Evolutionary conservation across 257 asterid species (phyloP).

Genomic region (Gentiana macrophylla): DNA sequence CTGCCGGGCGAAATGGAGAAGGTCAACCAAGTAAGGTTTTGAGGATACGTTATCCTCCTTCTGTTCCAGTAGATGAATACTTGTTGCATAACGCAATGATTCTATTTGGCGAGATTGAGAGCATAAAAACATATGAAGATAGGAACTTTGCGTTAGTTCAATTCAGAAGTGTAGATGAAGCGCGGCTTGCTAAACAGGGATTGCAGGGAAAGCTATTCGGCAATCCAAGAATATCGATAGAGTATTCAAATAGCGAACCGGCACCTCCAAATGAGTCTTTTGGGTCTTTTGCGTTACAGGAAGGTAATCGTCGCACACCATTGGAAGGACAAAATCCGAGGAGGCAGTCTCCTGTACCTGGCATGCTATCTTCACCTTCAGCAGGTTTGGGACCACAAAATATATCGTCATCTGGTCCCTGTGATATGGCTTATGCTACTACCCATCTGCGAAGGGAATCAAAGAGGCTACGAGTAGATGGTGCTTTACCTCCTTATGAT

Average conservation of each 20-base stretch:
- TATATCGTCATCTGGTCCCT: slow-evolving; percentile 44
- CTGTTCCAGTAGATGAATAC: slow-evolving; percentile 74
- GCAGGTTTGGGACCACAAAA: slow-evolving; percentile 31
- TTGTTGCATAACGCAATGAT: slow-evolving; percentile 97
- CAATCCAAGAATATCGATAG: slow-evolving; percentile 75
- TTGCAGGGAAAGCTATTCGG: slow-evolving; percentile 89
- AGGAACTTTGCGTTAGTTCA: slow-evolving; percentile 71
- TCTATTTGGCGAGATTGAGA: slow-evolving; percentile 88
- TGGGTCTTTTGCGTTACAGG: slow-evolving; percentile 32
- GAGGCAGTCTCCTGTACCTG: slow-evolving; percentile 64
- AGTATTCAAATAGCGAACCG: slow-evolving; percentile 56
- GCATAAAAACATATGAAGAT: slow-evolving; percentile 64
- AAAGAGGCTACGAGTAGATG: slow-evolving; percentile 71
- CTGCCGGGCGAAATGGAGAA: slow-evolving; percentile 42
- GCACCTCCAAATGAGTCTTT: slow-evolving; percentile 25
- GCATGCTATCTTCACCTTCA: slow-evolving; percentile 51
- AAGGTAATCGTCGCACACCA: slow-evolving; percentile 33
- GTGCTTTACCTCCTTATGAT: slow-evolving; percentile 16
- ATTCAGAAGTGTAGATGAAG: slow-evolving; percentile 94
- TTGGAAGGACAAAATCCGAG: slow-evolving; percentile 71
- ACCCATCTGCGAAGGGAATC: slow-evolving; percentile 58
- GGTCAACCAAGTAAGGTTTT: slow-evolving; percentile 54
- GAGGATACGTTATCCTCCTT: slow-evolving; percentile 75
- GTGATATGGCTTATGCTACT: slow-evolving; percentile 62
- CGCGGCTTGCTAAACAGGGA: slow-evolving; percentile 86